A percentile compares a stretch with the other conserved stretches of the same genome.
phyloP scores from a whole-genome alignment of 2,329 filamentous ascomycete genomes.

The Fusarium sp. region DNA sequence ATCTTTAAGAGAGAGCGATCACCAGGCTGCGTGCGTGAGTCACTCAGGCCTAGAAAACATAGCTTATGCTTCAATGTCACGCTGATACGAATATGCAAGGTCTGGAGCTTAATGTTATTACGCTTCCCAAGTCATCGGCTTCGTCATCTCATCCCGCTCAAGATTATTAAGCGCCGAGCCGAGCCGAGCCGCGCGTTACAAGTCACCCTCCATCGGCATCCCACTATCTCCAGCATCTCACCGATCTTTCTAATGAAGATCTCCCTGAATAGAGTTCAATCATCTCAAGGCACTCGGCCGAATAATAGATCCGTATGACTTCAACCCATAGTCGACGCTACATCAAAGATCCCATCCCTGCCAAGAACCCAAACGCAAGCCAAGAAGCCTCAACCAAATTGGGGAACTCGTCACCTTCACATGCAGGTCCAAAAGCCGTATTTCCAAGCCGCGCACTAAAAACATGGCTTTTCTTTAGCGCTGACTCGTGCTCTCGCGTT shows the following conservation, averaged over 20 bases:
- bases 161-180: neutral
- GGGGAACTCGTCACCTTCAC: neutral
- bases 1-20: neutral
- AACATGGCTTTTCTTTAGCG: neutral
- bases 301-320: neutral
- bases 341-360: neutral
- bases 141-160: neutral
- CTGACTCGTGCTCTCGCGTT: neutral
- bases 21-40: accelerated
- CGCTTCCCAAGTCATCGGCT: neutral
- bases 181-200: neutral
- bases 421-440: neutral
- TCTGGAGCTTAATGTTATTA: accelerated
- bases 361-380: neutral
- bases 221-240: neutral
- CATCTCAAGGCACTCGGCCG: neutral
- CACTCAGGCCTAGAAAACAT: accelerated
- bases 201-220: neutral
- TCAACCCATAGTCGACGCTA: neutral
- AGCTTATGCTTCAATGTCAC: accelerated
- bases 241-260: neutral
- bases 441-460: neutral
- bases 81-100: accelerated
- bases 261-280: too few species aligned
- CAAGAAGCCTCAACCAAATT: neutral